Evolutionary conservation across 768 basidiomycete genomes (phyloP), one percentile per base, ranked within the genome.

Genomic region (Rickenella mellea): DNA sequence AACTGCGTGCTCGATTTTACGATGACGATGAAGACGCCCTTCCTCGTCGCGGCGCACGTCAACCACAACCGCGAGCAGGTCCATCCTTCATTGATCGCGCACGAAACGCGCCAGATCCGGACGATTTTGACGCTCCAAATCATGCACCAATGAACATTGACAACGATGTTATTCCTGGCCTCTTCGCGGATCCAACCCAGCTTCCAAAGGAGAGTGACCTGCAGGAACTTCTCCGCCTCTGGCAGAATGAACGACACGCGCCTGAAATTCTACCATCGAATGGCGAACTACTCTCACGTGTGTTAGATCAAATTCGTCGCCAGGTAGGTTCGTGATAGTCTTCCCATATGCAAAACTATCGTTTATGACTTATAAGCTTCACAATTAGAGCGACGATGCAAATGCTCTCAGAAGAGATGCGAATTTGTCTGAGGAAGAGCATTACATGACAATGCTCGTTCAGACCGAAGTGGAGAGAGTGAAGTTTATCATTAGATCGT

Each of bases 401-500:
- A 55, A 65, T 74, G 37, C 59, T 6, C 63, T 96, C 24, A 73
- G 86, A 4, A 76, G 77, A 20, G 89, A 94, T 57, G 84, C 88
- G 0, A 74, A 78, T 27, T 82, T 87, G 2, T 88, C 83, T 1
- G 90, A 94, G 53, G 90, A 94, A 47, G 92, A 97, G 48, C 91
- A 97, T 53, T 85, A 92, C 46, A 71, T 89, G 50, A 86, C 94
- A 26, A 83, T 90, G 70, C 80, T 97, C 41, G 92, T 88, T 0
- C 89, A 93, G 62, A 93, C 89, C 0, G 92, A 97, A 61, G 77
- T 94, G 51, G 92, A 97, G 57, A 78, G 93, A 30, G 87, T 90
- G 52, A 93, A 91, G 61, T 97, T 91, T 55, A 76, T 94, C 42
- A 78, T 96, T 20, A 67, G 92, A 44, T 88, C 89, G 1, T 97